Evolutionary conservation across 768 basidiomycete genomes (phyloP).

Genomic region (Rhizopogon roseolus): DNA sequence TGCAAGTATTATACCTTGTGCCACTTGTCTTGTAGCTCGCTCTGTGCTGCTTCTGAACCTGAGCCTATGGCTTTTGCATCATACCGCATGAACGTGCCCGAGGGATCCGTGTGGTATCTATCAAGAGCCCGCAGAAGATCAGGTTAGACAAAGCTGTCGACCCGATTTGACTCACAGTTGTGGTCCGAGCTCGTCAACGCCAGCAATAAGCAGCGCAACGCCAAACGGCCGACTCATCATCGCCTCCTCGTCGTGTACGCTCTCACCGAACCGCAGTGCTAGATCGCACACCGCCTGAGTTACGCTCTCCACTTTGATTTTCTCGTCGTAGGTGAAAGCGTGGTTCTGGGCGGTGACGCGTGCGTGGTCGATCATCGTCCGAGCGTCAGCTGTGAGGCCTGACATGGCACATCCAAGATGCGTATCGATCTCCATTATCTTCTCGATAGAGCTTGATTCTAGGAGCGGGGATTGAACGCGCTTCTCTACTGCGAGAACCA

Average conservation of each 20-base stretch:
- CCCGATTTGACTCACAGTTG: conserved; percentile 67
- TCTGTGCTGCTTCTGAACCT: conserved; percentile 96
- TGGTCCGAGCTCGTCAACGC: conserved; percentile 91
- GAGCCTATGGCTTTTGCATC: conserved; percentile 99
- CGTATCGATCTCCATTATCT: conserved; percentile 98
- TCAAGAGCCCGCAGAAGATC: not conserved
- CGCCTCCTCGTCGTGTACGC: conserved; percentile 97
- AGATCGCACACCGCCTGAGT: conserved; percentile 98
- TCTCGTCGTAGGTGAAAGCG: conserved; percentile 94
- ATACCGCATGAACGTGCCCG: conserved; percentile 94
- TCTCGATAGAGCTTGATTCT: conserved; percentile 94
- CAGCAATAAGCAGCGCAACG: conserved; percentile 96
- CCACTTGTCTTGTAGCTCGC: conserved; percentile 95
- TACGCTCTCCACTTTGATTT: conserved; percentile 94
- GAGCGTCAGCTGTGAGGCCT: conserved; percentile 92
- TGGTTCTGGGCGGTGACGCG: conserved; percentile 96
- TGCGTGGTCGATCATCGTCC: conserved; percentile 99
- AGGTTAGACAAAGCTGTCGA: conserved; percentile 3
- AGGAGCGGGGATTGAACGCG: conserved; percentile 95
- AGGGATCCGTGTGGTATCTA: conserved; percentile 98
- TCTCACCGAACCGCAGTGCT: conserved; percentile 95
- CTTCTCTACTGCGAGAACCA: conserved; percentile 95
- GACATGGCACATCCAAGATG: conserved; percentile 99
- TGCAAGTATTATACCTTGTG: conserved; percentile 66
- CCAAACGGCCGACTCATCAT: conserved; percentile 99